Conservation (phyloP, 1,284 basidiomycete species). For the Xanthoconium separans region DNA sequence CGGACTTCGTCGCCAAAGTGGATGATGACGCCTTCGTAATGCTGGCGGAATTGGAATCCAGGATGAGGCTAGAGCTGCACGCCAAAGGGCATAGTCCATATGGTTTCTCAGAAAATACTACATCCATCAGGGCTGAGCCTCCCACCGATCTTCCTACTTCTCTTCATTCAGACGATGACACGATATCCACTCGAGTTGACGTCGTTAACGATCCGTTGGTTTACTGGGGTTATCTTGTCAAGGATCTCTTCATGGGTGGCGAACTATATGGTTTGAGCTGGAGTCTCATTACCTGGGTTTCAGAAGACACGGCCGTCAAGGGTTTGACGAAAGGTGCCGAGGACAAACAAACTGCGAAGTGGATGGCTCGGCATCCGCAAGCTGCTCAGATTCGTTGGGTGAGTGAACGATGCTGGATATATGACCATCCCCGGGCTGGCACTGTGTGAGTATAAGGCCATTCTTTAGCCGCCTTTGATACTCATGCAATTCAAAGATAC, state of each 20-base stretch:
- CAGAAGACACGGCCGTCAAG: slow-evolving; percentile 70
- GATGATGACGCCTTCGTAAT: slow-evolving; percentile 96
- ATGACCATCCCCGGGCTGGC: slow-evolving; percentile 92
- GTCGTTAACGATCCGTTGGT: slow-evolving; percentile 66
- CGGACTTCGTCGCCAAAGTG: slow-evolving; percentile 89
- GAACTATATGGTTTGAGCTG: slow-evolving; percentile 92
- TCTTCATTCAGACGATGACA: not conserved
- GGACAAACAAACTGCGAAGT: slow-evolving; percentile 93
- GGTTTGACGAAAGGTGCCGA: slow-evolving; percentile 81
- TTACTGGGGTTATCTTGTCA: slow-evolving; percentile 96
- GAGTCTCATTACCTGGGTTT: slow-evolving; percentile 88
- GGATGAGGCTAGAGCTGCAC: slow-evolving; percentile 75
- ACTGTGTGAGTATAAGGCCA: slow-evolving; percentile 69
- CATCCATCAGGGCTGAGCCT: slow-evolving; percentile 6
- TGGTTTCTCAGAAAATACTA: slow-evolving; percentile 9
- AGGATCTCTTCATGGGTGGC: slow-evolving; percentile 94
- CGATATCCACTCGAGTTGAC: slow-evolving; percentile 2
- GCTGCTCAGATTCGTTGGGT: slow-evolving; percentile 82
- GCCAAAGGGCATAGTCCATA: slow-evolving; percentile 35
- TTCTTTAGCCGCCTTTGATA: slow-evolving; percentile 4
- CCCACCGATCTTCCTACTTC: not conserved
- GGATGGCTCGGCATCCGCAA: slow-evolving; percentile 90
- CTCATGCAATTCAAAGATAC: slow-evolving; percentile 52
- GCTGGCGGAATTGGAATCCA: slow-evolving; percentile 87
- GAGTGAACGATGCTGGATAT: slow-evolving; percentile 95